These are phyloP conservation scores for Hemisphaericaspora xylanilytica DNA, from an alignment of 1,139 yeast species.

Conservation along the genomic window DNA sequence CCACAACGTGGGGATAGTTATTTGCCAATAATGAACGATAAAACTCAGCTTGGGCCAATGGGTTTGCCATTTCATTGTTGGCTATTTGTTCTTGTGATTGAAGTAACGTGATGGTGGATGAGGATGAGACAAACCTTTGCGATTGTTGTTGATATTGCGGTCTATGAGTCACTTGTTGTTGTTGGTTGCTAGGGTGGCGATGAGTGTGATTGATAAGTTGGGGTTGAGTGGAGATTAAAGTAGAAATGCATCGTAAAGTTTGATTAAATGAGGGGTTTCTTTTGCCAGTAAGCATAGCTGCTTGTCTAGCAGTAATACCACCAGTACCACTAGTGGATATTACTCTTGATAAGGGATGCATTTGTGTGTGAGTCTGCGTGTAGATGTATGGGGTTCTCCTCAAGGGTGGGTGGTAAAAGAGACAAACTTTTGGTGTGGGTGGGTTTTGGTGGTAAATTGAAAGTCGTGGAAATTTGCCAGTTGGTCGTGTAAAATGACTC, in stretches of 20 bases:
- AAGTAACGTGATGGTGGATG: conserved; percentile 34
- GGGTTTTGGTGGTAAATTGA: too few relatives aligned
- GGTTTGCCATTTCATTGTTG: conserved; percentile 64
- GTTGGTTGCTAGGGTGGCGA: not conserved
- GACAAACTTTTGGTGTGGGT: too few relatives aligned
- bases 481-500: too few relatives aligned
- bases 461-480: too few relatives aligned
- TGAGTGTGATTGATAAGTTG: not conserved
- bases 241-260: not conserved
- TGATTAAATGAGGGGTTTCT: not conserved
- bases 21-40: conserved; percentile 69
- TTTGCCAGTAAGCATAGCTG: not conserved
- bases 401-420: too few relatives aligned
- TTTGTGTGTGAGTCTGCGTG: not conserved
- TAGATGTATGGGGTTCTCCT: not conserved
- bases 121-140: too few relatives aligned
- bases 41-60: conserved; percentile 76
- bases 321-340: not conserved
- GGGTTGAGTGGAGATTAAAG: conserved; percentile 1
- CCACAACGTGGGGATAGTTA: conserved; percentile 90
- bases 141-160: too few relatives aligned
- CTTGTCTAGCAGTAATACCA: not conserved
- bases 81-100: conserved; percentile 82
- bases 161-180: not conserved
- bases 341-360: conserved; percentile 1